These are phyloP conservation scores for Quillaja saponaria DNA, from an alignment of 306 rosid genomes.

Conservation along the genomic window DNA sequence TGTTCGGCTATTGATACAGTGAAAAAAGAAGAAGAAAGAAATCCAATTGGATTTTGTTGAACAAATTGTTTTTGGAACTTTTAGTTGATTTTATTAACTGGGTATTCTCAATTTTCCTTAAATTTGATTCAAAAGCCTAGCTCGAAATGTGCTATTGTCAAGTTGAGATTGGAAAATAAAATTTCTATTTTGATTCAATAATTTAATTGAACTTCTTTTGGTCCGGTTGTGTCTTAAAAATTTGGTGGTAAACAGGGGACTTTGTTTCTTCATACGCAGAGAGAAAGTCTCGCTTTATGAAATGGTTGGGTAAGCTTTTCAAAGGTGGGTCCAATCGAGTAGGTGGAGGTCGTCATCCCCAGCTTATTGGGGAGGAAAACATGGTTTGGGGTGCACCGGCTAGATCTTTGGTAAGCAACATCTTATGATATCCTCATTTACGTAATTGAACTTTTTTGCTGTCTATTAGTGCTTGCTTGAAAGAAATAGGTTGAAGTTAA, in stretches of 20 bases:
- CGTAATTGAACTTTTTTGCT: slow-evolving; percentile 2
- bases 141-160: slow-evolving; percentile 1
- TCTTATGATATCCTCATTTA: background rate
- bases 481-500: background rate
- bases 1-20: slow-evolving; percentile 7
- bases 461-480: slow-evolving; percentile 15
- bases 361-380: slow-evolving; percentile 71
- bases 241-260: slow-evolving; percentile 71
- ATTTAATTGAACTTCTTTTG: slow-evolving; percentile 2
- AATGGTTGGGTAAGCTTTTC: slow-evolving; percentile 89
- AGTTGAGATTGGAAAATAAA: slow-evolving; percentile 8
- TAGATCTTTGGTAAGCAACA: slow-evolving; percentile 59
- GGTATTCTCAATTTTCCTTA: slow-evolving; percentile 22
- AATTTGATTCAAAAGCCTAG: slow-evolving; percentile 14
- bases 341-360: slow-evolving; percentile 54
- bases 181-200: background rate
- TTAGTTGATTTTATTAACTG: slow-evolving; percentile 22
- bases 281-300: slow-evolving; percentile 89
- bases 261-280: slow-evolving; percentile 70
- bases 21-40: slow-evolving; percentile 2
- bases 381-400: slow-evolving; percentile 62
- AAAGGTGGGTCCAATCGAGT: slow-evolving; percentile 58
- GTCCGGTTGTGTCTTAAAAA: slow-evolving; percentile 23
- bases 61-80: slow-evolving; percentile 16
- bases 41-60: background rate